Base-by-base conservation (phyloP, 75 land plant species). In the Azolla pinnata region DNA sequence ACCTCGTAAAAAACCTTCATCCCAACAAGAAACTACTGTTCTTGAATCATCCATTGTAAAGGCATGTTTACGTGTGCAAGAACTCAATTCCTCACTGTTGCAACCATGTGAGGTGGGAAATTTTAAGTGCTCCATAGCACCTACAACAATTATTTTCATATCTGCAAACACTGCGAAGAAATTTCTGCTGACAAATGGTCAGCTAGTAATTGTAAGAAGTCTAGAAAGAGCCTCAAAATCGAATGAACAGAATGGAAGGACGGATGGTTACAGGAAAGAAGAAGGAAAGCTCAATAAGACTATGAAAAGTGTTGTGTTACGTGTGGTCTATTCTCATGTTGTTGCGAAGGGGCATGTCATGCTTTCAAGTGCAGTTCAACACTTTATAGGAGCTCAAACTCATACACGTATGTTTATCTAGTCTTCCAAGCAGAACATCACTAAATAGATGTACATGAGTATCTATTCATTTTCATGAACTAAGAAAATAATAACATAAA, bases 321-420 rank as follows among this genome's bases (percentile, higher is more conserved):
- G 61, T 27, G 46, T 86, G 25, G 29, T 85, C 40, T 38, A 74
- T 49, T 75, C 79, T 29, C 74, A 83, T 7, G 57, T 68, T 27
- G 87, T 75, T 9, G 69, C 77, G 46, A 65, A 57, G 67, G 96
- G 97, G 26, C 97, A 92, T 69, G 60, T 81, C 16, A 85, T 88
- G 84, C 66, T 92, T 57, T 64, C 87, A 34, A 67, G 29, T 29
- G 63, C 97, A 53, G 73, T 88, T 68, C 81, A 84, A 5, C 79
- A 59, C 29, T 88, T 69, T 66, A 44, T 88, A 54, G 67, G 68
- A 60, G 75, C 80, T 17, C 30, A 34, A 29, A 31, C 65, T 42
- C 96, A 88, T 60, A 73, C 83, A 28, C 69, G 97, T 88, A 83
- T 66, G 83, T 63, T 19, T 31, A 3, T 29, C 30, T 9, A 31